Evolutionary conservation across 164 flowering plant genomes (phyloP), one percentile per base, ranked within the genome.

Genomic region (Taxillus chinensis): DNA sequence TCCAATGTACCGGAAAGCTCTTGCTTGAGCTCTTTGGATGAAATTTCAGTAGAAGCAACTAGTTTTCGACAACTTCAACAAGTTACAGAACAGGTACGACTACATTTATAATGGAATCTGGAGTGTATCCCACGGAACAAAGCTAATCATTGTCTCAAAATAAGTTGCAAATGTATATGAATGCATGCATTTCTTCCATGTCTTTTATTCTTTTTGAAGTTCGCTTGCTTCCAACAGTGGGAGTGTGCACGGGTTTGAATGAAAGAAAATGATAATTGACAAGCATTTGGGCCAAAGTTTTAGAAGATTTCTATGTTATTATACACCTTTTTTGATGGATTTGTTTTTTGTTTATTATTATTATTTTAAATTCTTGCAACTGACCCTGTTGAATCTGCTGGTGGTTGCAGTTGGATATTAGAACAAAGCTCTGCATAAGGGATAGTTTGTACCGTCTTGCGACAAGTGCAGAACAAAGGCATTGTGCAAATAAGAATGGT

Each of bases 371-470:
- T 15, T 48, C 11, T 14, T 38, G 6, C 27, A 48, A 54, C 45
- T 66, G 60, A 54, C 15, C 41, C 54, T 16, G 41, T 50, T 64
- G 53, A 55, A 43, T 39, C n/a, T 71, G 45, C 57, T 62, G 56
- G 27, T 27, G 53, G 8, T 74, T 74, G 52, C 85, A 91, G 97
- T 76, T 91, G 93, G 95, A 88, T 76, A 53, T 77, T 14, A 77
- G 80, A 69, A 90, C 91, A 60, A 90, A 86, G 74, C 73, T 91
- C 50, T 81, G 91, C 74, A 88, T 91, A 60, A 76, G 93, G 74
- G 95, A 91, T 61, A 83, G 97, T 74, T 68, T 91, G 64, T 88
- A 91, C 74, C 95, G 97, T 55, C 79, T 91, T 72, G 97, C 97
- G 57, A 76, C 76, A 73, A 91, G 89, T 81, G 93, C 93, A 10